Conservation (phyloP, 352 stramenopile genomes). For the Phytophthora aleatoria region DNA sequence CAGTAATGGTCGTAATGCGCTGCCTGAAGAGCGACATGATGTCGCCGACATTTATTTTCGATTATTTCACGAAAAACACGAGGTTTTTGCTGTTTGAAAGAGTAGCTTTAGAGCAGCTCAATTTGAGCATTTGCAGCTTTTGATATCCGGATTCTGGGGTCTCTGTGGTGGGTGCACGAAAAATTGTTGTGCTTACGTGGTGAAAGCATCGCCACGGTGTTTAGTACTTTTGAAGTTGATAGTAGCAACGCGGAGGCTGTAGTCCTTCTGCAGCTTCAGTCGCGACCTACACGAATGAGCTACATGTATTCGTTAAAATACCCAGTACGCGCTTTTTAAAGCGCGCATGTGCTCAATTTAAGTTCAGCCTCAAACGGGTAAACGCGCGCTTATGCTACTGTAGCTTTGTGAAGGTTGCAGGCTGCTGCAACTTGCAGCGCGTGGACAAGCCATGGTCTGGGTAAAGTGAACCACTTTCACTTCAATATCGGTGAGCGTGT, state of each 20-base stretch:
- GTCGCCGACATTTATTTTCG: not conserved
- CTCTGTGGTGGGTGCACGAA: not conserved
- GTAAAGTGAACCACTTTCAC: constrained; percentile 8
- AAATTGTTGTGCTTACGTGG: not conserved
- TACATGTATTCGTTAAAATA: too few relatives aligned
- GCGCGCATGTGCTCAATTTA: too few relatives aligned
- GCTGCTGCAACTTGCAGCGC: constrained; percentile 2
- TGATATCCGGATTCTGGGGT: constrained; percentile 10
- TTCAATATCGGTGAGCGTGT: constrained; percentile 14
- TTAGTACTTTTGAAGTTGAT: not conserved
- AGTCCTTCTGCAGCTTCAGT: too few relatives aligned
- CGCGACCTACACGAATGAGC: too few relatives aligned
- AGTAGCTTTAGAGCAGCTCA: not conserved
- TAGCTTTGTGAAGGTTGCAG: too few relatives aligned
- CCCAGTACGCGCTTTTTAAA: too few relatives aligned
- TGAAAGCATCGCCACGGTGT: not conserved
- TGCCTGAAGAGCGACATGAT: not conserved
- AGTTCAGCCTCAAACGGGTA: too few relatives aligned
- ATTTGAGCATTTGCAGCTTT: not conserved
- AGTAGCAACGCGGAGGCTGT: too few relatives aligned
- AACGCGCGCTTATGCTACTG: not conserved
- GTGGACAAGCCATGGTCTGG: constrained; percentile 19
- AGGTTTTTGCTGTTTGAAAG: constrained; percentile 9
- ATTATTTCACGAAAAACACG: constrained; percentile 10
- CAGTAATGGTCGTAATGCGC: constrained; percentile 11